Base-by-base conservation (phyloP, 106 monocot species). In the Dioscorea zingiberensis region DNA sequence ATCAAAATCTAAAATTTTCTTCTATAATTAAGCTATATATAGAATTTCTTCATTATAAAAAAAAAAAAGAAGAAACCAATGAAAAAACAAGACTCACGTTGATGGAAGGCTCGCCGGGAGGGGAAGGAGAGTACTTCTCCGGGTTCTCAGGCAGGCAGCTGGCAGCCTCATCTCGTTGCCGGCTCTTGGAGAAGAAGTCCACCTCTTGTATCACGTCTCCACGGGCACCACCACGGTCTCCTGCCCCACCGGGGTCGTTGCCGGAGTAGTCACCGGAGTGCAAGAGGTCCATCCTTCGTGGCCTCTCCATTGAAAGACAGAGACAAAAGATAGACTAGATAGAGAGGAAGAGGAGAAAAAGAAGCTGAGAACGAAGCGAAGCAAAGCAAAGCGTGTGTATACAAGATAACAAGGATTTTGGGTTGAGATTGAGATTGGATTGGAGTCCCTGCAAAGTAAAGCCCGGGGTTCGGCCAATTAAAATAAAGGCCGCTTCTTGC, bases 121-220 rank as follows among this genome's bases (percentile, higher is more conserved):
- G 55, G 19, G 24, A 8, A 15, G 13, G 26, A 38, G 38, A 10
- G 10, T 6, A 38, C 1, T 6, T 1, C 9, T 38, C 4, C 9
- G 38, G 1, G 6, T 2, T 38, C 38, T 38, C 38, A 6, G 38
- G 38, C 38, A 38, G 38, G 38, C n/a, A n/a, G n/a, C 38, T 19
- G 4, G 38, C 74, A 13, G 5, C 30, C 6, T 24, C 49, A 3
- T 44, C 26, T 25, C 56, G 56, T 7, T 3, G 48, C 13, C 55
- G 58, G 11, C 65, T 69, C 47, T 48, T 60, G 2, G 79, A 69
- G 79, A 80, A 80, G 70, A 80, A 80, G 29, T 80, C 79, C 3
- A 80, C 59, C 74, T 80, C 79, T 74, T 74, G 22, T 54, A 74
- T 73, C 53, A 21, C n/a, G 55, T 38, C 38, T 38, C 38, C 9